These are phyloP conservation scores for Aspergillus sp. DNA, from an alignment of 2,329 filamentous ascomycete genomes.

Conservation along the genomic window DNA sequence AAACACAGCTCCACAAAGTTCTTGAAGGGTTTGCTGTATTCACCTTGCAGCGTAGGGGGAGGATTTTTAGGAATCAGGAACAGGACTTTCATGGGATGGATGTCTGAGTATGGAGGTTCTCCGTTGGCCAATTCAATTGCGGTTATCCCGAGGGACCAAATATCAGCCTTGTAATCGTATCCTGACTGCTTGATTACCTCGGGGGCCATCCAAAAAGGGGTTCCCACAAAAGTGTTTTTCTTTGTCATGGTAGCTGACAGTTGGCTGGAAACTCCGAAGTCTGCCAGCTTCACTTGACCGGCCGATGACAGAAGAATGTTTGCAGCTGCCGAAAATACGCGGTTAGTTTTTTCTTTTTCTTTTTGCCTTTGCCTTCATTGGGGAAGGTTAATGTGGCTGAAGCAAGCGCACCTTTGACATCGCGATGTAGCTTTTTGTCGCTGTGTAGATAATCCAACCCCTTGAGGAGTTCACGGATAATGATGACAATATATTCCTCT, in stretches of 20 bases:
- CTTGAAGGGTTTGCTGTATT: slow-evolving; percentile 80
- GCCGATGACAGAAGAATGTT: slow-evolving; percentile 87
- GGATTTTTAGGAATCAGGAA: slow-evolving; percentile 96
- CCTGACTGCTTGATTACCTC: slow-evolving; percentile 98
- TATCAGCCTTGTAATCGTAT: slow-evolving; percentile 96
- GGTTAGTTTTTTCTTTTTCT: slow-evolving; percentile 14
- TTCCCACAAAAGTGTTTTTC: slow-evolving; percentile 98
- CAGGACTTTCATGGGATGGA: slow-evolving; percentile 97
- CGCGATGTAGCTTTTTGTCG: slow-evolving; percentile 93
- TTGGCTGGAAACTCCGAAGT: slow-evolving; percentile 96
- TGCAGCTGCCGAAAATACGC: slow-evolving; percentile 62
- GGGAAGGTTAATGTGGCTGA: background rate
- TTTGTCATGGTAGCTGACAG: slow-evolving; percentile 98
- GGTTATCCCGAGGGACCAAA: slow-evolving; percentile 95
- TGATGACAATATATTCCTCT: slow-evolving; percentile 97
- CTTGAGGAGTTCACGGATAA: slow-evolving; percentile 82
- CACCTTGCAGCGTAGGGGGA: slow-evolving; percentile 75
- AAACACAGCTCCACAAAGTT: slow-evolving; percentile 83
- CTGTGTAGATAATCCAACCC: slow-evolving; percentile 90
- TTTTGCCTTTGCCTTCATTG: too few relatives aligned
- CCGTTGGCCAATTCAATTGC: slow-evolving; percentile 88
- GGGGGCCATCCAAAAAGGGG: slow-evolving; percentile 98
- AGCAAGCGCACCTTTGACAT: slow-evolving; percentile 76
- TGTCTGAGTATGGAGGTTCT: slow-evolving; percentile 92
- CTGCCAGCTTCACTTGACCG: slow-evolving; percentile 93